A percentile compares a stretch with the other conserved stretches of the same genome.
These are phyloP conservation scores for Chlorella vulgaris DNA, from an alignment of 139 green algal genomes.

Conservation along the genomic window DNA sequence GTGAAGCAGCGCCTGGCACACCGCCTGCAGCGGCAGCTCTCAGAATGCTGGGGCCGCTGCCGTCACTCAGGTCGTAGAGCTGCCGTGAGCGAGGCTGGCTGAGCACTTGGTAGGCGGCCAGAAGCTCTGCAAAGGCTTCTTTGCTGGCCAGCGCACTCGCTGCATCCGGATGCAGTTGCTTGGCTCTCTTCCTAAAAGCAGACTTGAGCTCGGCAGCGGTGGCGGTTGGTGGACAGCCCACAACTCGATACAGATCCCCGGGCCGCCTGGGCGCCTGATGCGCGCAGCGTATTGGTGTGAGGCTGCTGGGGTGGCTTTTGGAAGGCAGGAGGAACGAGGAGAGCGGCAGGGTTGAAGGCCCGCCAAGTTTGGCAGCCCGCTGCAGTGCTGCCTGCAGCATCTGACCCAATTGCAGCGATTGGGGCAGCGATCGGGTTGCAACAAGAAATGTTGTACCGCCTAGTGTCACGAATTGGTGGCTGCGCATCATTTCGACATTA, in stretches of 20 bases:
- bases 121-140: slow-evolving; percentile 29
- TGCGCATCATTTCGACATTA: too few species aligned
- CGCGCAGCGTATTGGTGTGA: too few species aligned
- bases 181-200: slow-evolving; percentile 44
- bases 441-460: too few species aligned
- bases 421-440: too few species aligned
- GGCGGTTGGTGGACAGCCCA: background rate
- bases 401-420: too few species aligned
- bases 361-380: too few species aligned
- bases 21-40: slow-evolving; percentile 12
- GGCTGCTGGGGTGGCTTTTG: too few species aligned
- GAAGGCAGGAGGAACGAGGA: too few species aligned
- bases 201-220: slow-evolving; percentile 21
- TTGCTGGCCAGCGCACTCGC: background rate
- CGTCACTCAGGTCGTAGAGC: slow-evolving; percentile 46
- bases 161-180: slow-evolving; percentile 45
- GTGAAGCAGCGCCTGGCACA: background rate
- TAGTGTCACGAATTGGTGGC: too few species aligned
- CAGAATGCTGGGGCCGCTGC: background rate
- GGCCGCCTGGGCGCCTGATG: too few species aligned
- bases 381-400: too few species aligned
- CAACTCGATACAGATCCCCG: background rate
- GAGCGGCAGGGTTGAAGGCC: too few species aligned
- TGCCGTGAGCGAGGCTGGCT: slow-evolving; percentile 21
- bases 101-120: slow-evolving; percentile 46